phyloP scores from a whole-genome alignment of 139 green algal species.

The Micromonas commoda region DNA sequence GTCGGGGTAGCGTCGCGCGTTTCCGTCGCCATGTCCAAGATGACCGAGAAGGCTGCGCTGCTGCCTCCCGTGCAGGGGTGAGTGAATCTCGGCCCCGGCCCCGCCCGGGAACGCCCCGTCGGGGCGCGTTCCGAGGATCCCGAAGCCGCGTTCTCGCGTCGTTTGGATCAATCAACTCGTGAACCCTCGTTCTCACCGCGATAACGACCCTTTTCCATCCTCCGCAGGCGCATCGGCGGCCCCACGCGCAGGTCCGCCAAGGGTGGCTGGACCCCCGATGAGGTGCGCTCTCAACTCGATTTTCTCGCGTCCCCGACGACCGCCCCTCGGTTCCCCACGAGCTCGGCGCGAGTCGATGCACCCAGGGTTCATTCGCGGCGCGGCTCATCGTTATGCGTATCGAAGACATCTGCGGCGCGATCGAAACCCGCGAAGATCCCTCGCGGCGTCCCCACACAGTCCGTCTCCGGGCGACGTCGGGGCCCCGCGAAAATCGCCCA shows the following conservation, averaged over 20 bases:
- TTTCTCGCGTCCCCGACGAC: too few species aligned
- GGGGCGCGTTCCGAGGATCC: background rate
- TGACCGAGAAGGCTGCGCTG: background rate
- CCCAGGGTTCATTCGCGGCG: too few species aligned
- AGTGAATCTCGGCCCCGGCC: background rate
- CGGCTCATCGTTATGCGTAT: too few species aligned
- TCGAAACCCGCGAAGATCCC: too few species aligned
- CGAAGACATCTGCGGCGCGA: too few species aligned
- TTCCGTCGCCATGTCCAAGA: background rate
- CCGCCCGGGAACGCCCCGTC: background rate
- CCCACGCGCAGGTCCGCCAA: conserved; percentile 47
- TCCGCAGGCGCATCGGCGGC: conserved; percentile 35
- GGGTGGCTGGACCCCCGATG: conserved; percentile 45
- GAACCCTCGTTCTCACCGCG: background rate
- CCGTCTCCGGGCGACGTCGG: too few species aligned
- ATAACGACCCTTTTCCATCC: background rate
- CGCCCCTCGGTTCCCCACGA: too few species aligned
- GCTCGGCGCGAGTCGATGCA: too few species aligned
- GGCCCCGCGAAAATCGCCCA: too few species aligned
- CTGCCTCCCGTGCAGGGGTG: background rate
- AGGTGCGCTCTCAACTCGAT: conserved; percentile 41
- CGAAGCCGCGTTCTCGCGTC: background rate
- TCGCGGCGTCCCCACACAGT: too few species aligned
- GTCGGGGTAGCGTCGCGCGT: too few species aligned
- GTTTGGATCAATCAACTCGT: background rate